These are phyloP conservation scores for Madurella mycetomatis DNA, from an alignment of 2,329 filamentous ascomycete species.

Conservation along the genomic window DNA sequence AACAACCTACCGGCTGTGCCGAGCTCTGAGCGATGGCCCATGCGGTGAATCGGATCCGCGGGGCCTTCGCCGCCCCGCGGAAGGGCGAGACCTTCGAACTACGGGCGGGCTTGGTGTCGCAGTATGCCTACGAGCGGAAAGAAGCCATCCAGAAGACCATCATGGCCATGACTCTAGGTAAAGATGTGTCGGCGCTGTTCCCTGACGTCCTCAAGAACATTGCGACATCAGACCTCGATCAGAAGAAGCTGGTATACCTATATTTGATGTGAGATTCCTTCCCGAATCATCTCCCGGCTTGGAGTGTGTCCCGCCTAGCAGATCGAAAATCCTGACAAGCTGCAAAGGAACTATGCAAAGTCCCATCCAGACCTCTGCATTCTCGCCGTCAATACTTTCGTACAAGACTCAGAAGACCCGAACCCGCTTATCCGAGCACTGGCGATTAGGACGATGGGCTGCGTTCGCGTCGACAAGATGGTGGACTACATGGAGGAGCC, in stretches of 20 bases:
- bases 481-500: constrained; percentile 99
- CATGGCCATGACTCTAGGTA: constrained; percentile 99
- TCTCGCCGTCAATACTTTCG: constrained; percentile 97
- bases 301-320: constrained; percentile 2
- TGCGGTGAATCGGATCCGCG: constrained; percentile 94
- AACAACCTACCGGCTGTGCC: not conserved
- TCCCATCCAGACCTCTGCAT: constrained; percentile 98
- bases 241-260: constrained; percentile 98
- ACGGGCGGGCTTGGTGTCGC: constrained; percentile 89
- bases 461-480: constrained; percentile 98
- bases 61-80: constrained; percentile 84
- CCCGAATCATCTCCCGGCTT: not conserved
- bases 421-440: constrained; percentile 93
- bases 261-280: constrained; percentile 74
- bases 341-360: constrained; percentile 91
- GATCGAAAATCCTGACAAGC: constrained; percentile 22
- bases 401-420: constrained; percentile 97
- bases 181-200: constrained; percentile 95
- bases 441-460: constrained; percentile 97
- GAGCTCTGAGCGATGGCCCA: constrained; percentile 22
- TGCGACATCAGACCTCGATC: constrained; percentile 86
- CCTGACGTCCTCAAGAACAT: constrained; percentile 99
- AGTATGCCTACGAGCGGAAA: constrained; percentile 99
- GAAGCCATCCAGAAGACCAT: constrained; percentile 99
- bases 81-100: constrained; percentile 99